phyloP scores from a whole-genome alignment of 108 stramenopile species.

The Schizochytrium sp. region DNA sequence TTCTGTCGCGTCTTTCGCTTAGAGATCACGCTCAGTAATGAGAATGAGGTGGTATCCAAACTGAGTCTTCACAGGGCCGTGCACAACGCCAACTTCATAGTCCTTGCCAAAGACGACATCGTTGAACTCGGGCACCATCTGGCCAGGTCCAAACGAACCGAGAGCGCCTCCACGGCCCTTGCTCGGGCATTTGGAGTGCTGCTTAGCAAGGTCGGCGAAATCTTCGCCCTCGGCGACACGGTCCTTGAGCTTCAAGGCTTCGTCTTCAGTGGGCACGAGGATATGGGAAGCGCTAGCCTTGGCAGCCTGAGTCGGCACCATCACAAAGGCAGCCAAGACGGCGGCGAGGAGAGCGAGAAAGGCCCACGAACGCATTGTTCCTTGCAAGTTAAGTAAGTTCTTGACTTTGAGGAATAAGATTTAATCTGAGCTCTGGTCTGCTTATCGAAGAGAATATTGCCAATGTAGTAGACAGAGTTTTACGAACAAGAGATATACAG shows the following conservation, averaged over 20 bases:
- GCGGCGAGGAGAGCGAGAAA: not conserved
- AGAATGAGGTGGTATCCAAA: conserved; percentile 63
- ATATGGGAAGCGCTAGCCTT: conserved; percentile 54
- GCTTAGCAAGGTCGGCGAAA: conserved; percentile 56
- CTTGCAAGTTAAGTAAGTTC: not conserved
- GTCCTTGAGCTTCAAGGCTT: conserved; percentile 58
- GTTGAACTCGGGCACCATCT: conserved; percentile 65
- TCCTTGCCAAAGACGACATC: conserved; percentile 54
- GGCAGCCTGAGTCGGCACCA: not conserved
- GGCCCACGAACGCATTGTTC: not conserved
- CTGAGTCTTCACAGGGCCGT: conserved; percentile 64
- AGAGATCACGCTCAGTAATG: conserved; percentile 50
- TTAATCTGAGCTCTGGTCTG: too few relatives aligned
- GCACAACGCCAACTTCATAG: conserved; percentile 54
- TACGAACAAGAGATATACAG: too few relatives aligned
- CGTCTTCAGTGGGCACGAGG: conserved; percentile 44
- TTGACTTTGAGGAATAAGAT: not conserved
- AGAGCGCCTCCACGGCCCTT: conserved; percentile 57
- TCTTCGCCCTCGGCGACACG: conserved; percentile 24
- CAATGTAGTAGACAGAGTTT: too few relatives aligned
- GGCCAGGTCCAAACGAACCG: conserved; percentile 60
- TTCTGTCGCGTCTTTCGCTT: not conserved
- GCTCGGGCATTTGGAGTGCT: conserved; percentile 46
- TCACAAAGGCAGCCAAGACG: conserved; percentile 13
- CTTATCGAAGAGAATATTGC: too few relatives aligned